phyloP scores from a whole-genome alignment of 2,329 filamentous ascomycete species.

The Hymenoscyphus linearis region DNA sequence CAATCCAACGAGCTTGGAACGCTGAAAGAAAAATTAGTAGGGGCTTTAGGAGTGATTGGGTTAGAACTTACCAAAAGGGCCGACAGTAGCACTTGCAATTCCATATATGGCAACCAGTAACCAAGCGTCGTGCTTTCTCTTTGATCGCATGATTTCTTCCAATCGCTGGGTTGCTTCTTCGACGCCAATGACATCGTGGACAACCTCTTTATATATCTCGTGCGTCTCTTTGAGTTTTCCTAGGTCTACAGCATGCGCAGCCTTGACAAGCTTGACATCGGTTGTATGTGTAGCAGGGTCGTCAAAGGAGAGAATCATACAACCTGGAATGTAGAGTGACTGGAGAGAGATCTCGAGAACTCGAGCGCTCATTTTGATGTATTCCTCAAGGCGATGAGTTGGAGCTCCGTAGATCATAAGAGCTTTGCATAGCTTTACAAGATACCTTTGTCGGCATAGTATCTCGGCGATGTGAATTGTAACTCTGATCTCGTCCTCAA shows the following conservation, averaged over 20 bases:
- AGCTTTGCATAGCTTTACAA: constrained; percentile 77
- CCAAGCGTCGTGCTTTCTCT: constrained; percentile 46
- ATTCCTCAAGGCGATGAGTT: constrained; percentile 86
- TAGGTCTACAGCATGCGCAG: constrained; percentile 64
- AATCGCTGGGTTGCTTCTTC: constrained; percentile 63
- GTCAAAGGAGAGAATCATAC: constrained; percentile 92
- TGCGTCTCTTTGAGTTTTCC: constrained; percentile 70
- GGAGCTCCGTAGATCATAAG: constrained; percentile 89
- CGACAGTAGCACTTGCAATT: constrained; percentile 64
- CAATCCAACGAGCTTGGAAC: constrained; percentile 64
- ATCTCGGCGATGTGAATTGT: constrained; percentile 61
- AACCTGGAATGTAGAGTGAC: constrained; percentile 84
- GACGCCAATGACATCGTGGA: constrained; percentile 68
- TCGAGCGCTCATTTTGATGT: constrained; percentile 84
- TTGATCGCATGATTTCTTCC: constrained; percentile 46
- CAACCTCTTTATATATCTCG: constrained; percentile 75
- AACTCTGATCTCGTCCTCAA: constrained; percentile 39
- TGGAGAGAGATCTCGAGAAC: constrained; percentile 85
- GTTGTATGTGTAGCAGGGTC: constrained; percentile 68
- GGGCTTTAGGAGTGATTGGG: background rate
- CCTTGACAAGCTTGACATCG: constrained; percentile 71
- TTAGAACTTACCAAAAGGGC: constrained; percentile 49
- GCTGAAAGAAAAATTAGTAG: constrained; percentile 36
- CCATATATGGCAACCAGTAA: constrained; percentile 61
- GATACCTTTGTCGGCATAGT: constrained; percentile 73